These are phyloP conservation scores for Elaeagnus macrophylla DNA, from an alignment of 306 rosid species.

Conservation along the genomic window DNA sequence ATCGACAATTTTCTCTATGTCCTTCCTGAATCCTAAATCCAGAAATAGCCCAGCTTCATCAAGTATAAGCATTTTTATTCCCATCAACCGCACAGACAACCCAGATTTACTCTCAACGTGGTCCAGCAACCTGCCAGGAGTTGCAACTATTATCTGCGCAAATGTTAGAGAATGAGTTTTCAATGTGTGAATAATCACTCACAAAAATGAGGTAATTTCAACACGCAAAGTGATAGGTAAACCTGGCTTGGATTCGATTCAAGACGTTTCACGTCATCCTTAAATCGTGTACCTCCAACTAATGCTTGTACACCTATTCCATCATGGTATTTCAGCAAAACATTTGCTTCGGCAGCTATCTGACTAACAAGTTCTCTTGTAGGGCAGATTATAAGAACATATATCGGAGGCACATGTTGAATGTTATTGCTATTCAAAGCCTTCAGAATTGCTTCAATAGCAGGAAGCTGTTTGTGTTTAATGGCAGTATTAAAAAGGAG, in stretches of 20 bases:
- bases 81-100: slow-evolving; percentile 72
- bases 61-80: slow-evolving; percentile 77
- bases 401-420: slow-evolving; percentile 60
- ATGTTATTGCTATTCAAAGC: slow-evolving; percentile 35
- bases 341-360: slow-evolving; percentile 77
- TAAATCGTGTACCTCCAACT: slow-evolving; percentile 83
- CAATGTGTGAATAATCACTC: slow-evolving; percentile 8
- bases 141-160: slow-evolving; percentile 83
- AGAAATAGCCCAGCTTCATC: slow-evolving; percentile 89
- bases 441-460: slow-evolving; percentile 96
- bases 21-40: slow-evolving; percentile 89
- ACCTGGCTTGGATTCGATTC: slow-evolving; percentile 94
- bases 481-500: slow-evolving; percentile 16
- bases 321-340: slow-evolving; percentile 60
- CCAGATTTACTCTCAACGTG: slow-evolving; percentile 83
- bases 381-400: slow-evolving; percentile 82
- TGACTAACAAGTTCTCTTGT: slow-evolving; percentile 96
- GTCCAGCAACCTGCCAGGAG: slow-evolving; percentile 94
- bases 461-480: slow-evolving; percentile 94
- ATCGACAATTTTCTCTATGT: slow-evolving; percentile 82
- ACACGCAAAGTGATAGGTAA: slow-evolving; percentile 12
- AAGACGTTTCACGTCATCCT: slow-evolving; percentile 75
- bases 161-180: neutral
- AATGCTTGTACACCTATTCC: slow-evolving; percentile 80
- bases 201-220: slow-evolving; percentile 7